A percentile compares a stretch with the other conserved stretches of the same genome.
phyloP scores from a whole-genome alignment of 257 asterid genomes.

The Verbascum thapsus region DNA sequence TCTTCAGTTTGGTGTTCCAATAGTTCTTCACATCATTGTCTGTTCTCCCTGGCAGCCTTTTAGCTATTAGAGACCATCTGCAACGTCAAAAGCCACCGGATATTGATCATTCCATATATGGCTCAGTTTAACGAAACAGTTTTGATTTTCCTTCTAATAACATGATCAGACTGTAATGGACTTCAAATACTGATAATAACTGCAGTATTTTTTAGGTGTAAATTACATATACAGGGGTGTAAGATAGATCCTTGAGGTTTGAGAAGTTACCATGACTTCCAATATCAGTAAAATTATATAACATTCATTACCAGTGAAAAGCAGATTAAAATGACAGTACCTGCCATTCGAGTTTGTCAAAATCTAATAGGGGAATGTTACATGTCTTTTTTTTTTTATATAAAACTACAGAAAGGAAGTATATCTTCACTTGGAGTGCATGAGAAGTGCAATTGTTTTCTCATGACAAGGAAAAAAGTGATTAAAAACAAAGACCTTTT shows the following conservation, averaged over 20 bases:
- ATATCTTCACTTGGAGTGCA: not conserved
- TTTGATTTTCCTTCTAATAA: not conserved
- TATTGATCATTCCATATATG: not conserved
- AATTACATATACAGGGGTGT: too few relatives aligned
- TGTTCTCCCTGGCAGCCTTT: constrained; percentile 83
- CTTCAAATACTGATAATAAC: too few relatives aligned
- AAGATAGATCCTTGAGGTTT: too few relatives aligned
- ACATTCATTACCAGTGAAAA: too few relatives aligned
- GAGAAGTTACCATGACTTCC: too few relatives aligned
- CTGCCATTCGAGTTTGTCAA: too few relatives aligned
- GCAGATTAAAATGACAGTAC: too few relatives aligned
- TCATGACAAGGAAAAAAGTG: not conserved
- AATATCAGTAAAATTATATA: too few relatives aligned
- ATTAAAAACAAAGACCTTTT: not conserved
- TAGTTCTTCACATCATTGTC: constrained; percentile 96
- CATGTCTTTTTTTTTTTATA: too few relatives aligned
- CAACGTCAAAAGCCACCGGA: not conserved
- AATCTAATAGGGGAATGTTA: too few relatives aligned
- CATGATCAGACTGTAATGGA: not conserved
- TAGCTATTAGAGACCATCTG: constrained; percentile 94
- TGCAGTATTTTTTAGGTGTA: too few relatives aligned
- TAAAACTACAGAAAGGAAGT: not conserved
- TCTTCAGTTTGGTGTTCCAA: constrained; percentile 97
- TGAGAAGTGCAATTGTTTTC: not conserved
- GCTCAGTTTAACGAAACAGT: not conserved